phyloP scores from a whole-genome alignment of 352 stramenopile species.

The Phytophthora litchii region DNA sequence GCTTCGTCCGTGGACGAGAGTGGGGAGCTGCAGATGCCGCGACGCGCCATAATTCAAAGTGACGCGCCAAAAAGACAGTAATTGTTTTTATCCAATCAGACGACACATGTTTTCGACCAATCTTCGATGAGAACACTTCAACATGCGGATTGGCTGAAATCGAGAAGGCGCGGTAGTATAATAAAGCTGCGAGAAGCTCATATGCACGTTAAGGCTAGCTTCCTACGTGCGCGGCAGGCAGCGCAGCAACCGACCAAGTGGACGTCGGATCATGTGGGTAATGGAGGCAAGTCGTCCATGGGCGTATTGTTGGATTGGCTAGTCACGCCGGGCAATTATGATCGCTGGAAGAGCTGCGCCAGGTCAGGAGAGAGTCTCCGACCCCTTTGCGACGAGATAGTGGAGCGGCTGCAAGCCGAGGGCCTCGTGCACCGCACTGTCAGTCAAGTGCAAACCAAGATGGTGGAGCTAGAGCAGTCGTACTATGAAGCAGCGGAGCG shows the following conservation, averaged over 20 bases:
- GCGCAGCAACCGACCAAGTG: conserved; percentile 22
- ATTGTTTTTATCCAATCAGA: not conserved
- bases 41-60: conserved; percentile 27
- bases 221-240: conserved; percentile 32
- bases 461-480: conserved; percentile 40
- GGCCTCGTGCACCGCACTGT: conserved; percentile 34
- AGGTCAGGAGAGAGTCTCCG: conserved; percentile 2
- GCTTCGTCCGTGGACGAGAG: conserved; percentile 55
- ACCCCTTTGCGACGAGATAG: conserved; percentile 37
- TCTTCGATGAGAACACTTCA: conserved; percentile 15
- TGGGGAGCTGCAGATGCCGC: conserved; percentile 54
- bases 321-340: conserved; percentile 40
- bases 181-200: conserved; percentile 11
- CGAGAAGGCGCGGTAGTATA: conserved; percentile 1
- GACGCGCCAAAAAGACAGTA: not conserved
- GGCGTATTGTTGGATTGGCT: conserved; percentile 60
- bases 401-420: conserved; percentile 25
- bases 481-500: conserved; percentile 36
- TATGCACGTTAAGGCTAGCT: conserved; percentile 39
- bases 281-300: conserved; percentile 49
- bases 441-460: conserved; percentile 34
- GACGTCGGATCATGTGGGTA: conserved; percentile 33
- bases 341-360: conserved; percentile 38
- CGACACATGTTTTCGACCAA: conserved; percentile 22
- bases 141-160: conserved; percentile 28